Evolutionary conservation across 768 basidiomycete genomes (phyloP).

Genomic region (Coprinopsis cinerea): DNA sequence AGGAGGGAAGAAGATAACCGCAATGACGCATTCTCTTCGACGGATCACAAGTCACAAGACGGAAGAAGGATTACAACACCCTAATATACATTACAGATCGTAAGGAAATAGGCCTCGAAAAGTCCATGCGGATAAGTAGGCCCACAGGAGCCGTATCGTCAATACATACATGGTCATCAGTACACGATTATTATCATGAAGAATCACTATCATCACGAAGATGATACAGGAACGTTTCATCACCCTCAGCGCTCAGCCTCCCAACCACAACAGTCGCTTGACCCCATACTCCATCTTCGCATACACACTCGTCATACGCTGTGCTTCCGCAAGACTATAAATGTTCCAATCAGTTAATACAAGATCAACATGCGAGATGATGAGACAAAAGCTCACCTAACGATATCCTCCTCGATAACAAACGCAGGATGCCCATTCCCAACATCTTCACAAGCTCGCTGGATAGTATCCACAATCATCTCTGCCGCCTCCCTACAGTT

Average conservation of each 20-base stretch:
- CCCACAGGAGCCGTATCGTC: no score
- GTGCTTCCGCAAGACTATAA: conserved; percentile 72
- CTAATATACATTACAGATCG: no score
- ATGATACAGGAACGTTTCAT: neutral
- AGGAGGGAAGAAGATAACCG: no score
- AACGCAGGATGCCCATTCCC: conserved; percentile 45
- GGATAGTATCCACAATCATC: conserved; percentile 66
- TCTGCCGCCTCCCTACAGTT: conserved; percentile 77
- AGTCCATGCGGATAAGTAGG: no score
- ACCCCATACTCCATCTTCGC: conserved; percentile 93
- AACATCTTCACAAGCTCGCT: conserved; percentile 58
- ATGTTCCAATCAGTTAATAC: conserved; percentile 10
- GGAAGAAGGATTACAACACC: no score
- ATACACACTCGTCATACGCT: conserved; percentile 78
- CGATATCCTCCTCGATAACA: conserved; percentile 64
- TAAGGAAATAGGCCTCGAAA: no score
- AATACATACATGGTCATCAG: neutral
- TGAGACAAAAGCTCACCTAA: conserved; percentile 60
- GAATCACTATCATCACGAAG: neutral
- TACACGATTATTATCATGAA: no score
- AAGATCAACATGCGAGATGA: conserved; percentile 1
- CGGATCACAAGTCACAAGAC: no score
- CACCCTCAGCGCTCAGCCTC: conserved; percentile 42
- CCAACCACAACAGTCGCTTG: conserved; percentile 86
- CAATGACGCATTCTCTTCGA: no score